Evolutionary conservation across 2,329 filamentous ascomycete genomes (phyloP), one percentile per base, ranked within the genome.

Genomic region (Botrytis galanthina): DNA sequence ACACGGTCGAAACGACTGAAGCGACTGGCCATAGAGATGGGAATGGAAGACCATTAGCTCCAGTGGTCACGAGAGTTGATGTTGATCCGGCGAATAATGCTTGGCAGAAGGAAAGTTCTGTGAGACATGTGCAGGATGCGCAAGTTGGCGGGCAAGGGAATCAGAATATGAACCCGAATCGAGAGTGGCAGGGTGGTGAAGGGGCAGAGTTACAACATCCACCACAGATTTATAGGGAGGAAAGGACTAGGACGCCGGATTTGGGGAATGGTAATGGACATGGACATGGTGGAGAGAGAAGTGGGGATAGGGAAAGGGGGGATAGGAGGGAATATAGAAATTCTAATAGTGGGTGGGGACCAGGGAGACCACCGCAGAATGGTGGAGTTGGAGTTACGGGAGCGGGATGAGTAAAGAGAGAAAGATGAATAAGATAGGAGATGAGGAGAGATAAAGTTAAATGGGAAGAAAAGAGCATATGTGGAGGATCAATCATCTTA

Each of bases 61-160:
- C 86, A 54, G 85, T 90, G 60, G 87, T 90, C 51, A 92, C 83
- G 83, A 80, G 92, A 73, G 93, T 97, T 70, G 95, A 98, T 80
- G 93, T 92, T n/a, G 95, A 98, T 80, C 93, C 93, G 8, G 88
- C 92, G 35, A 88, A 90, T 80, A 86, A 87, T 51, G 88, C 93
- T 8, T 94, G 92, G 90, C 91, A 94, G 79, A 92, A 93, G 80
- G 94, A 97, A 82, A 91, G 90, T 76, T 94, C 92, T 67, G 94
- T 95, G 59, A 90, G 94, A 67, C 92, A 95, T 73, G 89, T 97
- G 48, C 88, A 90, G 78, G 89, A 91, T 60, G 84, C 87, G 60
- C 85, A 87, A n/a, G 70, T 63, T 32, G n/a, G 37, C 48, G 35
- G 66, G 48, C 51, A 57, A 57, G 54, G 54, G 39, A 81, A 80